phyloP scores from a whole-genome alignment of 192 early-diverging fungal species.

The Phlyctochytrium bullatum region DNA sequence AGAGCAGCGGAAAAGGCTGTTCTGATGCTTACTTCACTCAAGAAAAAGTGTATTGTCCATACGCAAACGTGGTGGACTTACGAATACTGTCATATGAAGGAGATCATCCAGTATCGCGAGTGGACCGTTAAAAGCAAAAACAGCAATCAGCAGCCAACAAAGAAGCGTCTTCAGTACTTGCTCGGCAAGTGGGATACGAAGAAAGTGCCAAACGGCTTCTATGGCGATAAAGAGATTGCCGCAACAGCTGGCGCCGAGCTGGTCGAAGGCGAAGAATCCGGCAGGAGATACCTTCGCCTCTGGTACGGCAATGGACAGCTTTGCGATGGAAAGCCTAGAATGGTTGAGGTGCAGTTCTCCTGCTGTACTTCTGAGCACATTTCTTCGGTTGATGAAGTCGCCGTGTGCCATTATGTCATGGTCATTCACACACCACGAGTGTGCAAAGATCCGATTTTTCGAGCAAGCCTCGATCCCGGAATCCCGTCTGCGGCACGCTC shows the following conservation, averaged over 20 bases:
- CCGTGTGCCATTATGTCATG: constrained; percentile 74
- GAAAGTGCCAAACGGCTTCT: neutral
- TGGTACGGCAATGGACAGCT: constrained; percentile 70
- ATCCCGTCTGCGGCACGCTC: neutral
- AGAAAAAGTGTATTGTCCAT: neutral
- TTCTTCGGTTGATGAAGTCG: constrained; percentile 58
- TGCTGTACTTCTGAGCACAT: constrained; percentile 73
- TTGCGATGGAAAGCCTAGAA: constrained; percentile 69
- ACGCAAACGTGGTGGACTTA: constrained; percentile 74
- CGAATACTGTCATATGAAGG: constrained; percentile 73
- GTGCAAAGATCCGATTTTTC: constrained; percentile 41
- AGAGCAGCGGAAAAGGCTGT: neutral
- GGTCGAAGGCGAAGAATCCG: constrained; percentile 34
- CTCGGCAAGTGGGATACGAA: constrained; percentile 21
- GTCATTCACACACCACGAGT: constrained; percentile 72
- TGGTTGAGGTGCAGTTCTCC: constrained; percentile 81
- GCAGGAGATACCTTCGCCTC: constrained; percentile 61
- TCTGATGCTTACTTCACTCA: neutral
- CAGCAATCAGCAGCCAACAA: constrained; percentile 11
- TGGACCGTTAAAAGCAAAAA: constrained; percentile 27
- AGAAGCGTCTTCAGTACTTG: constrained; percentile 18
- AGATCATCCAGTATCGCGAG: constrained; percentile 64
- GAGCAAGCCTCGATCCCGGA: neutral
- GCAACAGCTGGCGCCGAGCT: constrained; percentile 29
- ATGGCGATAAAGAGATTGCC: constrained; percentile 29